Evolutionary conservation across 2,329 filamentous ascomycete genomes (phyloP).

Genomic region (Samsoniella hepiali): DNA sequence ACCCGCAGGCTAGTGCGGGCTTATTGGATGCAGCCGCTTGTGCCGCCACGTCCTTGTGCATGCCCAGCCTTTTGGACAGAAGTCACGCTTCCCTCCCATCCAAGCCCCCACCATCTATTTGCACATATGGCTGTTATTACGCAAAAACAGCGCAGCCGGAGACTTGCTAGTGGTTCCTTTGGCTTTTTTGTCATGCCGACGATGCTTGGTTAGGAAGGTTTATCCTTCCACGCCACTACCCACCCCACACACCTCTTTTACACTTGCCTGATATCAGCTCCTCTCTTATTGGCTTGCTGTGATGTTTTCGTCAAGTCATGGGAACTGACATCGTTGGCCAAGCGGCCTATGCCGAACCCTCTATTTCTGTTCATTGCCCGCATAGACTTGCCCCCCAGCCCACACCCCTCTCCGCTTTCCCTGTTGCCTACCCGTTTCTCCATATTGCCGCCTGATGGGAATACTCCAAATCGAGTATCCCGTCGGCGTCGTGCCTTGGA

Average conservation of each 20-base stretch:
- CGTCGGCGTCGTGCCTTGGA: neutral
- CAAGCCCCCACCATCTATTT: neutral
- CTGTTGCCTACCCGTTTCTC: neutral
- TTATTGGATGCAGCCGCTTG: slow-evolving; percentile 14
- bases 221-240: slow-evolving; percentile 8
- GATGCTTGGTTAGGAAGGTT: slow-evolving; percentile 4
- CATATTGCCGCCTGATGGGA: neutral
- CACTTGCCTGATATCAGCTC: neutral
- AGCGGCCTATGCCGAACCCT: neutral
- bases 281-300: slow-evolving; percentile 8
- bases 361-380: neutral
- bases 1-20: slow-evolving; percentile 15
- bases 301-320: slow-evolving; percentile 7
- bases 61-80: neutral
- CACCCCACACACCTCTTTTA: neutral
- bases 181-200: neutral
- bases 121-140: neutral
- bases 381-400: neutral
- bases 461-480: slow-evolving; percentile 14
- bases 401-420: slow-evolving; percentile 3
- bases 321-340: neutral
- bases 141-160: slow-evolving; percentile 5
- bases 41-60: slow-evolving; percentile 8
- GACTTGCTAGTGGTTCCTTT: neutral
- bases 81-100: slow-evolving; percentile 11